Conservation (phyloP, 1,284 basidiomycete species). For the Golubevia pallescens region DNA sequence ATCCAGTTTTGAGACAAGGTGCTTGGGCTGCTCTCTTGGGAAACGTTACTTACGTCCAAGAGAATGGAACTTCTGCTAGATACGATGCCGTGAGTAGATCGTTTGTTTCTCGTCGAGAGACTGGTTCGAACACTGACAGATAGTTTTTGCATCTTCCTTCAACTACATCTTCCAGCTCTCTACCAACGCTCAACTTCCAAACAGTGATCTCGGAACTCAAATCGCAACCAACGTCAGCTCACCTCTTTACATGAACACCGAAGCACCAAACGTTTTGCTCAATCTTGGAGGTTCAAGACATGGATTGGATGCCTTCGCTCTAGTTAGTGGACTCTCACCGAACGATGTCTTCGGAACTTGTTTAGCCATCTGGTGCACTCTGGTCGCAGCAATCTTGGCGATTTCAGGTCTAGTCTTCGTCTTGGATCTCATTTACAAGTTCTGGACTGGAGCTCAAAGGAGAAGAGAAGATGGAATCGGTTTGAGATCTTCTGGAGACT, state of each 20-base stretch:
- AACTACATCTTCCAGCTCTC: constrained; percentile 63
- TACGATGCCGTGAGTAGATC: not conserved
- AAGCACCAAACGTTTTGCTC: constrained; percentile 75
- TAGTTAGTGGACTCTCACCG: constrained; percentile 78
- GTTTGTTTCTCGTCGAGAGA: no score
- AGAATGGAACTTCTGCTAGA: constrained; percentile 7
- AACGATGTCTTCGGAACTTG: constrained; percentile 85
- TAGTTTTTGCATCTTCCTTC: constrained; percentile 67
- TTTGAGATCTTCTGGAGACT: no score
- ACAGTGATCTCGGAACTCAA: constrained; percentile 66
- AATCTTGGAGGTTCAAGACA: constrained; percentile 64
- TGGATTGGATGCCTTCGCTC: constrained; percentile 81
- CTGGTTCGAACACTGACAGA: no score
- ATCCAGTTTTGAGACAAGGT: constrained; percentile 66
- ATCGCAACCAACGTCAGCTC: constrained; percentile 72
- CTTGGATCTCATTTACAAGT: not conserved
- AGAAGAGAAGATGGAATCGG: no score
- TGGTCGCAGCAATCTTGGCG: constrained; percentile 75
- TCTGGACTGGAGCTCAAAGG: no score
- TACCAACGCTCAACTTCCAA: constrained; percentile 32
- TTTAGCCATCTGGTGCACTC: constrained; percentile 79
- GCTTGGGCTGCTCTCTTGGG: constrained; percentile 64
- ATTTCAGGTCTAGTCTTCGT: constrained; percentile 77
- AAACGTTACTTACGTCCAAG: constrained; percentile 36
- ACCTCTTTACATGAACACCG: constrained; percentile 77